Base-by-base conservation (phyloP, 192 early-diverging fungal species). In the Spinellus fusiger region DNA sequence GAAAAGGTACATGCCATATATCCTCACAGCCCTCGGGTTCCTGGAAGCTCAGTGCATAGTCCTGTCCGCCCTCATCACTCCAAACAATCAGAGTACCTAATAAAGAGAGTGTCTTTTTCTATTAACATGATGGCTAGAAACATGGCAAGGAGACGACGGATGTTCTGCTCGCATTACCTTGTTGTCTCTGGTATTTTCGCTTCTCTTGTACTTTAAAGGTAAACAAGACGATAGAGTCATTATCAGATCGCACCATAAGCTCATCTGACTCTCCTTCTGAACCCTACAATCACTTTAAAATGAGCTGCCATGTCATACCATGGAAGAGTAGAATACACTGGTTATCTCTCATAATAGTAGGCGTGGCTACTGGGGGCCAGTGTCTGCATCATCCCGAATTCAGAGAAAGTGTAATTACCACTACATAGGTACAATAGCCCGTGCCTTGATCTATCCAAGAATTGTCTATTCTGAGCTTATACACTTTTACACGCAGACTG, bases 21-120 rank as follows among this genome's bases (percentile, higher is more conserved):
- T 90, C 86, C 23, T 80, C 71, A 56, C 94, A 95, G 47, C 92
- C 93, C n/a, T 82, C 87, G 38, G 82, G 80, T 62, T 92, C 89
- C 77, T 95, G 90, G 74, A 98, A 98, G 62, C 92, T 94, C 26
- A 98, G 78, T 9, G 96, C 96, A 29, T 95, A 73, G 68, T 98
- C 93, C 28, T 80, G 66, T 12, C 85, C 84, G 37, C 82, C 79
- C 15, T 77, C 73, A 66, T 93, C 89, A 7, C 85, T 83, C 93
- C 95, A 98, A n/a, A 94, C 87, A 77, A 98, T 93, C 60, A 95
- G 72, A 29, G 95, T 96, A 25, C 89, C 93, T 91, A 84, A 64
- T 56, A 61, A 49, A 37, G 32, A 54, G 23, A 27, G 32, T 20
- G 31, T 15, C 18, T n/a, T 26, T 27, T 20, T 26, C 27, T 4